Evolutionary conservation across 345 rosid genomes (phyloP), one percentile per base, ranked within the genome.

Genomic region (Cardamine occulta): DNA sequence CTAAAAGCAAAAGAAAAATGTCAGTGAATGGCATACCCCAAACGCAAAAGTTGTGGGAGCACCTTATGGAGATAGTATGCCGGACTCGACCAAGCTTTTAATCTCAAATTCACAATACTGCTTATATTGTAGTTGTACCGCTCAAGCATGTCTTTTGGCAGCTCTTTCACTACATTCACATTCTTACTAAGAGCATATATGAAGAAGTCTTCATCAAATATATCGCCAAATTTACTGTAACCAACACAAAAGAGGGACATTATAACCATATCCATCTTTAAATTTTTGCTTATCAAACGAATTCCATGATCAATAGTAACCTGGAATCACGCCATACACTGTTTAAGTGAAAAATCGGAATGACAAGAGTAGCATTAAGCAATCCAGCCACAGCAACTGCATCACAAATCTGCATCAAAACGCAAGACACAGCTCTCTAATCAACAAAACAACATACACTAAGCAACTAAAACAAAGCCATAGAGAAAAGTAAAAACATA

Each of bases 321-420:
- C 97, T 95, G 82, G 93, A 90, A 86, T 92, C 99, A 82, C 86
- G 93, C 99, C 99, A 92, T 59, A 95, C 97, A 68, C 97, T 95
- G 77, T 95, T 95, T 66, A 90, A 80, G 81, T 95, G 97, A 85
- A 95, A 95, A 59, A 92, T 86, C 35, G 99, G 97, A 32, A 92
- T 92, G 64, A 95, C 87, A 74, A 95, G 96, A 47, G 99, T 95
- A 47, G 99, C 99, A 84, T 95, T 95, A 35, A 95, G 81, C 21
- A 95, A 84, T 84, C 97, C 91, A 53, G 97, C 97, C 74, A 95
- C 97, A 45, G 96, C 97, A 79, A 95, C 99, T n/a, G 89, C 99
- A 86, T 94, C 99, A 65, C 97, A 94, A 82, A 94, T 92, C 99
- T 89, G 84, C 62, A 80, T 29, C 14, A 73, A 67, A 31, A 64